Evolutionary conservation across 345 rosid genomes (phyloP), one percentile per base, ranked within the genome.

Genomic region (Aquilaria yunnanensis): DNA sequence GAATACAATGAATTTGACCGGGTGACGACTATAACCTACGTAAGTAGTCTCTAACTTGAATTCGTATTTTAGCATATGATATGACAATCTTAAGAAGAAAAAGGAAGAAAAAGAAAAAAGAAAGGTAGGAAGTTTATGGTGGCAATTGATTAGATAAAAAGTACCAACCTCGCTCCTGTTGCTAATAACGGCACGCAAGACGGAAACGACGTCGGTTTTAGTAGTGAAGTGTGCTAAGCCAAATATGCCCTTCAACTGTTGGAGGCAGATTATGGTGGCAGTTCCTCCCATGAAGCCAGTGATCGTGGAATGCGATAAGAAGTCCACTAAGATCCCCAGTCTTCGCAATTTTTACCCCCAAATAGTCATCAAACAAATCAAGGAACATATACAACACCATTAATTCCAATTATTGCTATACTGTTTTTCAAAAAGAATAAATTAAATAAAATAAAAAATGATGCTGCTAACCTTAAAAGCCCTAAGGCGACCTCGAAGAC

Each of bases 251-350:
- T 87, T 93, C 65, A 93, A 65, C 67, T 93, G 98, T 68, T 93
- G 97, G 16, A 89, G 78, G 56, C 78, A 79, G 32, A 93, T 89
- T 8, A 93, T 71, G 3, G 80, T 67, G 1, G 98, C 97, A 1
- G 97, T 89, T 47, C 97, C 97, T 31, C 85, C 85, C 96, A 93
- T 89, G 84, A 93, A 89, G 30, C 98, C 98, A 3, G 85, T 80
- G 64, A 93, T 93, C 6, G 98, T 93, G 0, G 98, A 87, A 64
- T 89, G 97, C 12, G 98, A 83, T 68, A 93, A 54, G 72, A 93
- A 89, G 70, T 93, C 98, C 67, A 93, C 97, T 65, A 93, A 60
- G 55, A 93, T 77, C 41, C 97, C 97, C 60, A 93, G 63, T 64
- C 96, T 93, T 72, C 57, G 29, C 52, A 41, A 37, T 33, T 37